These are phyloP conservation scores for Chimonanthus praecox DNA, from an alignment of 164 flowering plant species.

Conservation along the genomic window DNA sequence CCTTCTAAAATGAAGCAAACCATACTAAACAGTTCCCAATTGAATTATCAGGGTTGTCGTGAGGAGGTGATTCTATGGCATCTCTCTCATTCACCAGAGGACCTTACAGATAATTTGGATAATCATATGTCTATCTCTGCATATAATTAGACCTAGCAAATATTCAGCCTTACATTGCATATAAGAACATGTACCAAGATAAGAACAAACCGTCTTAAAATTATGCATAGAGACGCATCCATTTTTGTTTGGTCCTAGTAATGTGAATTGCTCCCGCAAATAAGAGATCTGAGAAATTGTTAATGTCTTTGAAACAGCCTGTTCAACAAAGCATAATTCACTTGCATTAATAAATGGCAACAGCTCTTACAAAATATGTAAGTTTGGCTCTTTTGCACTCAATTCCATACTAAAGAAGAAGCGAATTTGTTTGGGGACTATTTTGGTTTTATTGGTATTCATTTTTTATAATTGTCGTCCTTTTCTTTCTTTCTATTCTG, in stretches of 20 bases:
- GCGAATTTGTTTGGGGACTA: too few species aligned
- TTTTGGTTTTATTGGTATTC: too few species aligned
- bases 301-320: conserved; percentile 91
- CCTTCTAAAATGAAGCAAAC: too few species aligned
- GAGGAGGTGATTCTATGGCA: not conserved
- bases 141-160: not conserved
- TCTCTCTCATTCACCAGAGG: not conserved
- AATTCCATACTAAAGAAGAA: too few species aligned
- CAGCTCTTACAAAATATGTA: not conserved
- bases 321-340: conserved; percentile 10
- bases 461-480: too few species aligned
- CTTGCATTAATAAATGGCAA: not conserved
- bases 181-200: not conserved
- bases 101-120: not conserved
- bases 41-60: too few species aligned
- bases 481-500: too few species aligned
- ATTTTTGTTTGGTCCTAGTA: conserved; percentile 71
- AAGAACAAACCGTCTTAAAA: conserved; percentile 56
- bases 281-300: conserved; percentile 61
- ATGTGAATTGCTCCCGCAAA: conserved; percentile 69
- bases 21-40: too few species aligned
- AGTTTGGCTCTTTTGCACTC: not conserved
- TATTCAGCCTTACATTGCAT: not conserved
- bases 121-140: not conserved
- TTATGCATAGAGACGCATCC: conserved; percentile 70